A percentile compares a stretch with the other conserved stretches of the same genome.
Conservation (phyloP, 2,329 filamentous ascomycete species). For the Cercospora brassicicola region DNA sequence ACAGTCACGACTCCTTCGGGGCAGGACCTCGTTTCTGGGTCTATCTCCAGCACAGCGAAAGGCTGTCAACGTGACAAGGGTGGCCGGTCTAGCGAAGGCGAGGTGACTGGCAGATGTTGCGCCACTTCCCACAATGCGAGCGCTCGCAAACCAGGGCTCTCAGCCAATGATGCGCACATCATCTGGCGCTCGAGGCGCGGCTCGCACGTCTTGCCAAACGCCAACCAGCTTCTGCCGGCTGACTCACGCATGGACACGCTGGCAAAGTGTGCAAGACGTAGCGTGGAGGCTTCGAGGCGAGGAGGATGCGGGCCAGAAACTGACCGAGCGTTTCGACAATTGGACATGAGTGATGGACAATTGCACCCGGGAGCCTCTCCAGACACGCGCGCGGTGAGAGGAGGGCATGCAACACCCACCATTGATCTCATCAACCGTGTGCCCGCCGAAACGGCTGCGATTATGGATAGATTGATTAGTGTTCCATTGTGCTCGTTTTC, state of each 20-base stretch:
- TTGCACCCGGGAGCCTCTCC: neutral
- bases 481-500: neutral
- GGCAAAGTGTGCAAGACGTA: slow-evolving; percentile 11
- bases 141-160: slow-evolving; percentile 21
- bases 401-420: neutral
- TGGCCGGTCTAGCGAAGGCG: slow-evolving; percentile 20
- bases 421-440: neutral
- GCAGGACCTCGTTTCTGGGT: slow-evolving; percentile 11
- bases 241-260: slow-evolving; percentile 16
- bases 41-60: slow-evolving; percentile 21
- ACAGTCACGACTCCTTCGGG: neutral
- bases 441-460: neutral
- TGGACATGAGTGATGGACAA: neutral
- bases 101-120: slow-evolving; percentile 27
- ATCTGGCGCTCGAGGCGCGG: slow-evolving; percentile 23
- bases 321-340: slow-evolving; percentile 19
- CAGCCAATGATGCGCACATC: slow-evolving; percentile 7
- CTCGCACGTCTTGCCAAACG: slow-evolving; percentile 22
- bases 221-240: slow-evolving; percentile 17
- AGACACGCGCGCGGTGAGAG: neutral
- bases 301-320: slow-evolving; percentile 13
- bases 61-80: slow-evolving; percentile 23
- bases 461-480: neutral
- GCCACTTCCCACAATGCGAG: slow-evolving; percentile 20
- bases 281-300: slow-evolving; percentile 9